These are phyloP conservation scores for Aurinia saxatilis DNA, from an alignment of 345 rosid species.

Conservation along the genomic window DNA sequence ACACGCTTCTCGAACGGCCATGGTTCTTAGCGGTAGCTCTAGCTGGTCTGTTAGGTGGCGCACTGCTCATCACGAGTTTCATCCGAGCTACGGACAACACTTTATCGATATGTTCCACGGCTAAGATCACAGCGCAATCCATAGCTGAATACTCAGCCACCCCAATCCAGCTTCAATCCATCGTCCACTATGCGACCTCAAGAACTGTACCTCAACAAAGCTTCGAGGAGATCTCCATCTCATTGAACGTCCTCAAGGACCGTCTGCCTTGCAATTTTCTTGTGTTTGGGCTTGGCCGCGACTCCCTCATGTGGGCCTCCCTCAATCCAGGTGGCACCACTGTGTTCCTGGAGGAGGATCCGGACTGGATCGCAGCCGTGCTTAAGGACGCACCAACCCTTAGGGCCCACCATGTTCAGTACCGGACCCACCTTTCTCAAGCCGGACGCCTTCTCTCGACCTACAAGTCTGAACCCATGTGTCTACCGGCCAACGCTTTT, in stretches of 20 bases:
- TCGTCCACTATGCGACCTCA: slow-evolving; percentile 69
- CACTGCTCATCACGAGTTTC: slow-evolving; percentile 35
- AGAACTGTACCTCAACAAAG: slow-evolving; percentile 52
- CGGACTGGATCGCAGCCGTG: slow-evolving; percentile 48
- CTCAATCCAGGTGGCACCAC: slow-evolving; percentile 68
- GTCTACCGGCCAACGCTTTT: slow-evolving; percentile 46
- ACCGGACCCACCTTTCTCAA: slow-evolving; percentile 56
- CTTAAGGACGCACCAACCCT: slow-evolving; percentile 41
- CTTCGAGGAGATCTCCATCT: slow-evolving; percentile 41
- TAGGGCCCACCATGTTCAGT: slow-evolving; percentile 53
- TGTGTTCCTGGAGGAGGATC: slow-evolving; percentile 69
- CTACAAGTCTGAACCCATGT: slow-evolving; percentile 36
- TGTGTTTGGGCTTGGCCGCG: slow-evolving; percentile 67
- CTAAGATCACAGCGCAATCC: slow-evolving; percentile 15
- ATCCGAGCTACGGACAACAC: slow-evolving; percentile 32
- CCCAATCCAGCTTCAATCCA: slow-evolving; percentile 55
- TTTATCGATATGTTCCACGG: slow-evolving; percentile 37
- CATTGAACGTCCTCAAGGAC: slow-evolving; percentile 43
- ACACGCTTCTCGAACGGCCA: slow-evolving; percentile 29
- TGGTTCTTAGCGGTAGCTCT: slow-evolving; percentile 29
- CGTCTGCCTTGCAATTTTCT: slow-evolving; percentile 59
- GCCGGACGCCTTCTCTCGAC: slow-evolving; percentile 37
- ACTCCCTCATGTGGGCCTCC: slow-evolving; percentile 73
- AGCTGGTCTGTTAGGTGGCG: slow-evolving; percentile 41
- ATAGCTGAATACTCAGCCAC: slow-evolving; percentile 33